These are phyloP conservation scores for Hanseniaspora clermontiae DNA, from an alignment of 805 yeast genomes.

Conservation along the genomic window DNA sequence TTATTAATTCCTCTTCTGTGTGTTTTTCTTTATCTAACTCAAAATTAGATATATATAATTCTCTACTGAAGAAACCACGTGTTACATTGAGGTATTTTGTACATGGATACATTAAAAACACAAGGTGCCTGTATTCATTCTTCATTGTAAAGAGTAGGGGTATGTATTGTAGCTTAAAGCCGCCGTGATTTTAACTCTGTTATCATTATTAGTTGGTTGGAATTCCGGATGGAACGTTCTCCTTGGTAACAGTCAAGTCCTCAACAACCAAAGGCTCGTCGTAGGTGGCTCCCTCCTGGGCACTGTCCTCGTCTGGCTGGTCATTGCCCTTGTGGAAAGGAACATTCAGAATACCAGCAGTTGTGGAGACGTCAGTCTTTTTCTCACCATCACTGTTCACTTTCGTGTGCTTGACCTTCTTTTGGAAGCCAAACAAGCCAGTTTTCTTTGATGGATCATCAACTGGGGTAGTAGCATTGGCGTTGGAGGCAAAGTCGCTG, in stretches of 20 bases:
- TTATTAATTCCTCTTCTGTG: too few species aligned
- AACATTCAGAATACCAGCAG: conserved; percentile 11
- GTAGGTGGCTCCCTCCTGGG: background rate
- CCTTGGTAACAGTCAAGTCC: background rate
- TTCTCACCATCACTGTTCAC: background rate
- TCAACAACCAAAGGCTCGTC: background rate
- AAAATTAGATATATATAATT: too few species aligned
- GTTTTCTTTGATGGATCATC: background rate
- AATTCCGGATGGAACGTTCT: background rate
- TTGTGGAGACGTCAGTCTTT: background rate
- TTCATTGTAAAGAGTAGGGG: background rate
- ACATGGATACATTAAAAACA: too few species aligned
- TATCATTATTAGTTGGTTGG: conserved; percentile 2
- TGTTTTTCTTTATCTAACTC: too few species aligned
- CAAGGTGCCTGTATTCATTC: too few species aligned
- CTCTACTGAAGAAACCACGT: too few species aligned
- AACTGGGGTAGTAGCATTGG: background rate
- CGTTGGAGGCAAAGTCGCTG: background rate
- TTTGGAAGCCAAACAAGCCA: background rate
- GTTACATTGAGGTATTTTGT: background rate
- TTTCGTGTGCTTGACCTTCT: background rate
- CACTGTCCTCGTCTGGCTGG: background rate
- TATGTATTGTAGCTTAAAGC: too few species aligned
- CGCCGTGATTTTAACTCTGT: background rate
- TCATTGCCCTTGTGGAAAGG: conserved; percentile 12